These are phyloP conservation scores for Termitomyces sp. DNA, from an alignment of 768 basidiomycete genomes.

Conservation along the genomic window DNA sequence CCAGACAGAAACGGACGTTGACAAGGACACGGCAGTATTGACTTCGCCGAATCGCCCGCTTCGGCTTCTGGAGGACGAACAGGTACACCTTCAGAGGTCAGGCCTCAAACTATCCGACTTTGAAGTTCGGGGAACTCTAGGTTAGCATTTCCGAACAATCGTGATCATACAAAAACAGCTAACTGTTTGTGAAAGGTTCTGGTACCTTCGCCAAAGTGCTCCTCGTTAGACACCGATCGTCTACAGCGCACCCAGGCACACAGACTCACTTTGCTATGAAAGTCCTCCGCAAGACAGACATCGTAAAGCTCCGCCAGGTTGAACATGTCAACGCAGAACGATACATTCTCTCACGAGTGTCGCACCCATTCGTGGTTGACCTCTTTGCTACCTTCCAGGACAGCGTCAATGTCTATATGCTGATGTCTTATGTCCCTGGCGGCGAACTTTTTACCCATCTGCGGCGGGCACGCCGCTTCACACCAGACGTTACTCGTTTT, in stretches of 20 bases:
- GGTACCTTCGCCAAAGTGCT: constrained; percentile 96
- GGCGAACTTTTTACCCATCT: constrained; percentile 98
- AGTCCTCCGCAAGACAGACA: constrained; percentile 80
- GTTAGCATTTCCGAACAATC: constrained; percentile 34
- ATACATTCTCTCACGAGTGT: constrained; percentile 85
- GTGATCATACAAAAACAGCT: not conserved
- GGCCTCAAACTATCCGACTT: constrained; percentile 75
- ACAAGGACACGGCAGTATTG: constrained; percentile 10
- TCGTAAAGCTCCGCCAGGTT: constrained; percentile 89
- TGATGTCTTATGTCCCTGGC: constrained; percentile 94
- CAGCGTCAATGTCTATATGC: constrained; percentile 95
- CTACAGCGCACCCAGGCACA: constrained; percentile 41
- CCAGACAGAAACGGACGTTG: constrained; percentile 24
- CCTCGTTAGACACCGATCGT: constrained; percentile 72
- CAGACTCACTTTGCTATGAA: constrained; percentile 84
- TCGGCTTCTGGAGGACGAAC: constrained; percentile 66
- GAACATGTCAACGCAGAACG: constrained; percentile 98
- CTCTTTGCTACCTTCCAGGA: constrained; percentile 96
- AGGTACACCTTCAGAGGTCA: constrained; percentile 54
- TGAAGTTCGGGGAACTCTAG: constrained; percentile 75
- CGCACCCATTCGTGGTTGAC: constrained; percentile 96
- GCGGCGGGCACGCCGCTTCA: constrained; percentile 90
- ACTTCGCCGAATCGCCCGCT: constrained; percentile 38
- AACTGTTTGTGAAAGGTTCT: constrained; percentile 55
- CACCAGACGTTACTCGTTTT: constrained; percentile 96